Base-by-base conservation (phyloP, 192 early-diverging fungal genomes). In the Mortierella hygrophila region DNA sequence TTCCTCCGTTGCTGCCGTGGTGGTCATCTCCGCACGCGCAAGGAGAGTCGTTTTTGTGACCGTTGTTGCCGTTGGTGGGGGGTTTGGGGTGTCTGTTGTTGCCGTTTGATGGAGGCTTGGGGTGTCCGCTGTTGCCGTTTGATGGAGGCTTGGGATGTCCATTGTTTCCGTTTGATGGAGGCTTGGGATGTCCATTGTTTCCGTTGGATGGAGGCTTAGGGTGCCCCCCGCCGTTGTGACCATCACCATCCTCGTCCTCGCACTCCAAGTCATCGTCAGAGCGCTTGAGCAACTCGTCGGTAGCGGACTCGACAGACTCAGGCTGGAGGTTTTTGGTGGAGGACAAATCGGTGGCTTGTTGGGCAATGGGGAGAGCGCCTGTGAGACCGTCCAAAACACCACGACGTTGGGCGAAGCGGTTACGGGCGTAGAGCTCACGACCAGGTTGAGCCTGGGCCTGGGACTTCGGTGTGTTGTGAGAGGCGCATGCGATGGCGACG, bases 361-460 rank as follows among this genome's bases (percentile, higher is more conserved):
- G n/a, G 3, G 26, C 60, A 11, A 63, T 63, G 9, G 60, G 60
- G 11, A 63, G 55, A 21, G 16, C 15, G 0, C 68, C 68, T 2
- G 40, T 11, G 15, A 70, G 38, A 21, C 23, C 35, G n/a, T 42
- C 69, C 18, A 70, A 4, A 10, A 63, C n/a, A 2, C 40, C 20
- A 23, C 38, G 57, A 21, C 75, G 74, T 13, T 75, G 37, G 29
- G 26, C 75, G 37, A 76, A 46, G 29, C 75, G 20, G 75, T 65
- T 68, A 3, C 57, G 75, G 26, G 75, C 75, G 49, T 76, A 76
- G 42, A 76, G 75, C 40, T 76, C 29, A 63, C 60, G 60, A 13
- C 3, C 26, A 26, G 60, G 60, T 63, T 63, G 7, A 57, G 74
- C 23, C 21, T 49, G 40, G 26, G 72, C 23, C 5, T 49, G 40